Base-by-base conservation (phyloP, 495 filamentous ascomycete genomes). In the Neurospora sp. region DNA sequence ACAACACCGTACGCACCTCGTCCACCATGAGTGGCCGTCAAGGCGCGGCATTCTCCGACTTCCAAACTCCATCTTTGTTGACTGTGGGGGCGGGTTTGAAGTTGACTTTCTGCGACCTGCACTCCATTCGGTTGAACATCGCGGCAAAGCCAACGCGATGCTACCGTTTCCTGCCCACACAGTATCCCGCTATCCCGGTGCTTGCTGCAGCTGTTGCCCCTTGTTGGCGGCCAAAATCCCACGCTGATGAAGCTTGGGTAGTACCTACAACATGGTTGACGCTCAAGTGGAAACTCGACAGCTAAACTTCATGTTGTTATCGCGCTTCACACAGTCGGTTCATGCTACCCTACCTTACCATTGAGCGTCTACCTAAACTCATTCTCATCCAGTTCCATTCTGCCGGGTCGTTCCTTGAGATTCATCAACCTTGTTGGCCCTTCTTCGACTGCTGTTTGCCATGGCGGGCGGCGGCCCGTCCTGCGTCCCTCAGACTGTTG, bases 301-400 rank as follows among this genome's bases (percentile, higher is more conserved):
- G 12, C 48, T 61, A 1, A 59, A 3, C 48, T 7, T 59, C 5
- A 31, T 7, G 12, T 59, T 59, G 27, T 61, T 7, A 61, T 31
- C 27, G 27, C 27, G 27, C 27, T 3, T 31, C 27, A 35, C 27
- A 9, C 53, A 48, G 44, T 48, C 44, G 44, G 44, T 48, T 1
- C n/a, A 31, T 66, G 27, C 7, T 18, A 66, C 53, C 27, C 27
- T 66, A 9, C 53, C 27, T 14, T 66, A 9, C 53, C 53, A 66
- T 35, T 66, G 27, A 73, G 66, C 70, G 70, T 75, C 48, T 71
- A n/a, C 70, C 40, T 53, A 74, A 42, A 38, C 53, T 73, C 72
- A 72, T 71, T 70, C 11, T 42, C 77, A 71, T 72, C 70, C 70
- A 73, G 73, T 79, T 20, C 78, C 78, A 38, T 61, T 75, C 75